A percentile compares a stretch with the other conserved stretches of the same genome.
phyloP scores from a whole-genome alignment of 148 eudicot genomes.

The Fagopyrum esculentum region DNA sequence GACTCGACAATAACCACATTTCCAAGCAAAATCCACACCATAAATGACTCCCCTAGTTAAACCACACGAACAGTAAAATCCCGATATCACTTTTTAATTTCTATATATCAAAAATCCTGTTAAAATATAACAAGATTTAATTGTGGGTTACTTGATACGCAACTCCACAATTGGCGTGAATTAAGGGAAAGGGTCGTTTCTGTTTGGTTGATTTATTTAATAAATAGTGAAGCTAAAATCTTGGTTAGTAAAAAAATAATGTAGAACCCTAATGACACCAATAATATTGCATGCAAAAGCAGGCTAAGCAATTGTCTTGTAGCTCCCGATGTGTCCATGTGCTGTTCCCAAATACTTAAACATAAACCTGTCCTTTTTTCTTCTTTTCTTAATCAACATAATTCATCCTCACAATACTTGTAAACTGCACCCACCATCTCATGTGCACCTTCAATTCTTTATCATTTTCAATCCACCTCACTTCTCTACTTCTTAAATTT shows the following conservation, averaged over 20 bases:
- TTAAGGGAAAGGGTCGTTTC: conserved; percentile 11
- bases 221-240: background rate
- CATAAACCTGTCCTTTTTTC: conserved; percentile 12
- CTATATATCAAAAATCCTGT: too few relatives aligned
- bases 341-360: conserved; percentile 45
- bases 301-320: conserved; percentile 35
- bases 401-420: background rate
- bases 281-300: conserved; percentile 3
- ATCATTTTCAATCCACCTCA: too few relatives aligned
- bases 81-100: too few relatives aligned
- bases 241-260: background rate
- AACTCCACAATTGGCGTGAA: conserved; percentile 15
- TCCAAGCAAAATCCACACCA: too few relatives aligned
- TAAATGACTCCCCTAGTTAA: too few relatives aligned
- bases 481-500: too few relatives aligned
- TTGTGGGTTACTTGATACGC: background rate
- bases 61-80: too few relatives aligned
- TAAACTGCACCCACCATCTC: background rate
- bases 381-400: background rate
- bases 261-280: background rate
- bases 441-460: background rate
- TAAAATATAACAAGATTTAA: background rate
- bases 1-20: too few relatives aligned
- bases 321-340: conserved; percentile 62
- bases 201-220: background rate